Evolutionary conservation across 2,329 filamentous ascomycete species (phyloP), one percentile per base, ranked within the genome.

Genomic region (Fusarium neocosmosporiellum): DNA sequence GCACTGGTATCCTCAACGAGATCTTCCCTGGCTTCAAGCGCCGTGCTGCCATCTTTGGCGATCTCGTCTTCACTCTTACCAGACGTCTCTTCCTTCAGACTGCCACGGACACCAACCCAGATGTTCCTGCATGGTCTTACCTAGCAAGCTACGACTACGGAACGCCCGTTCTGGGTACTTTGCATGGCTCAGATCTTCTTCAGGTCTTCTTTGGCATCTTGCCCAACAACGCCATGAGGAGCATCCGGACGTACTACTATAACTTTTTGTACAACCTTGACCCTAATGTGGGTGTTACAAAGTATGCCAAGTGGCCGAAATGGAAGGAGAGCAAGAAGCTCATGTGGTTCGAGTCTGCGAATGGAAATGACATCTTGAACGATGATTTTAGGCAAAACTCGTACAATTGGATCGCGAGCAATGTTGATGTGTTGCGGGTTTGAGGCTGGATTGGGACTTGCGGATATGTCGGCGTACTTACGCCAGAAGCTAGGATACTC

Each of bases 1-100:
- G 90, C 58, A 95, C 93, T 0, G 85, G 88, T 1, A 69, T 88
- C 11, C 71, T 92, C n/a, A 93, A 96, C 82, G 90, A 92, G 76
- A 85, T 90, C 77, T 95, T 93, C 78, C 92, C 93, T 0, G 88
- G 93, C 72, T 95, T 90, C 86, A 96, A 95, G 81, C 91, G 92
- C 16, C 84, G 94, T 0, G 90, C 92, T 2, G 93, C 93, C 37
- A 88, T 96, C 31, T 84, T 95, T 0, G 94, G 94, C 16, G 94
- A 96, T 78, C 76, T 94, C 0, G 89, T 89, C 2, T 96, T 96
- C 81, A 95, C 91, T 0, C 85, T 96, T 0, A 89, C 90, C 0
- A 89, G 93, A 1, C 90, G 94, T 18, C 68, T 86, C 7, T 91
- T 93, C 79, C 87, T 96, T 24, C 78, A 85, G 14, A 66, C 77